Evolutionary conservation across 129 eudicot species (phyloP).

Genomic region (Deinandra increscens): DNA sequence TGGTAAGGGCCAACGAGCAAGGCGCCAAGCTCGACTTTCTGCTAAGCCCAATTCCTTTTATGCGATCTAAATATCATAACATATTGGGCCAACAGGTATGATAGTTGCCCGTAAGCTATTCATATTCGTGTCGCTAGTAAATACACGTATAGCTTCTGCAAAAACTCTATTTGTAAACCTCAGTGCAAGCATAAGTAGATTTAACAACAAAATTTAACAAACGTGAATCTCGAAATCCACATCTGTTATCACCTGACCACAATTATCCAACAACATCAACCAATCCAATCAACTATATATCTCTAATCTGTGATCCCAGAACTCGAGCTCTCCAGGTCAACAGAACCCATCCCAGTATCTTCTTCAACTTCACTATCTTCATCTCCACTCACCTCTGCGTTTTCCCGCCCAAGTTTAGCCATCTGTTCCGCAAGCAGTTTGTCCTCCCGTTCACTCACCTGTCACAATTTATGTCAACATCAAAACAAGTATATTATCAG

Average conservation of each 20-base stretch:
- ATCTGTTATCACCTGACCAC: slow-evolving; percentile 20
- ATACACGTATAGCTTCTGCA: too few relatives aligned
- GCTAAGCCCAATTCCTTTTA: too few relatives aligned
- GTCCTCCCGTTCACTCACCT: slow-evolving; percentile 89
- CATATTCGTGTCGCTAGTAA: too few relatives aligned
- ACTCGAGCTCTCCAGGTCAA: slow-evolving; percentile 54
- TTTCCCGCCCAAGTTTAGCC: slow-evolving; percentile 45
- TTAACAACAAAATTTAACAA: slow-evolving; percentile 25
- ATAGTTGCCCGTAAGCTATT: too few relatives aligned
- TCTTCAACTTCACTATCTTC: slow-evolving; percentile 69
- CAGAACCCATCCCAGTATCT: slow-evolving; percentile 67
- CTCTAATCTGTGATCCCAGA: slow-evolving; percentile 38
- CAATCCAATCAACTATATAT: slow-evolving; percentile 13
- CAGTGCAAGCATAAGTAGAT: background rate
- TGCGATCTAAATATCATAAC: too few relatives aligned
- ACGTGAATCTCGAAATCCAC: slow-evolving; percentile 7
- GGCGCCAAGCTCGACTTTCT: too few relatives aligned
- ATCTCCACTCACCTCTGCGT: slow-evolving; percentile 64
- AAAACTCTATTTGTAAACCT: slow-evolving; percentile 24
- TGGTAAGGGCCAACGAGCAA: too few relatives aligned
- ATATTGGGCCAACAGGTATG: too few relatives aligned
- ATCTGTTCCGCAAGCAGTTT: slow-evolving; percentile 57
- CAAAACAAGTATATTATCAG: background rate
- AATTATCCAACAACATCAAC: slow-evolving; percentile 1
- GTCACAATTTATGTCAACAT: background rate